Percentiles rank a stretch among this genome's conserved stretches.
These are phyloP conservation scores for Leptographium galeiforme DNA, from an alignment of 2,329 filamentous ascomycete species.

Conservation along the genomic window DNA sequence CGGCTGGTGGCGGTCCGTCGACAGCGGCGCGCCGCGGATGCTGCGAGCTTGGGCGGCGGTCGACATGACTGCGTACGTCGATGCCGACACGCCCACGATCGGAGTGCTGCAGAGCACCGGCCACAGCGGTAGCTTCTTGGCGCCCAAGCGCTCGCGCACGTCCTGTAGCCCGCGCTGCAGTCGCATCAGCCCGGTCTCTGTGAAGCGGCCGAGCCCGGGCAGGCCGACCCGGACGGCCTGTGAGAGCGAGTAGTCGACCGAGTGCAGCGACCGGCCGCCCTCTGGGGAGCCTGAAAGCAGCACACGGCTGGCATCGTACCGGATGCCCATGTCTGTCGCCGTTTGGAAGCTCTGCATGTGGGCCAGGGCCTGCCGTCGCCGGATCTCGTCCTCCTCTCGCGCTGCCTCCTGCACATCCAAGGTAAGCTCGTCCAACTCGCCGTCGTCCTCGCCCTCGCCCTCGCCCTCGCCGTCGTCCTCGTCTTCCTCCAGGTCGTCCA, in stretches of 20 bases:
- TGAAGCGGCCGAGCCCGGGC: slow-evolving; percentile 17
- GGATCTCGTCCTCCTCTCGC: not conserved
- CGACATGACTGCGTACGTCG: slow-evolving; percentile 23
- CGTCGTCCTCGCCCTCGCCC: slow-evolving; percentile 14
- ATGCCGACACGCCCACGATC: slow-evolving; percentile 24
- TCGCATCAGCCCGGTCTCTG: slow-evolving; percentile 5
- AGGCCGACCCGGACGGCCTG: slow-evolving; percentile 23
- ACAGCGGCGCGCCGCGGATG: slow-evolving; percentile 9
- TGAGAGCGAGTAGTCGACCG: slow-evolving; percentile 26
- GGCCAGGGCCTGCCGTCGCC: slow-evolving; percentile 6
- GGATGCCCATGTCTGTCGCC: slow-evolving; percentile 24
- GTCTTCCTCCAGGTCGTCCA: slow-evolving; percentile 14
- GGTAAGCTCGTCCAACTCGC: slow-evolving; percentile 2
- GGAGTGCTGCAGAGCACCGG: slow-evolving; percentile 16
- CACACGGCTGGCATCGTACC: slow-evolving; percentile 19
- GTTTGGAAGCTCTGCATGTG: slow-evolving; percentile 14
- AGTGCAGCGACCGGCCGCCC: slow-evolving; percentile 8
- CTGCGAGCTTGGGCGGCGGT: not conserved
- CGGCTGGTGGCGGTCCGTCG: slow-evolving; percentile 26
- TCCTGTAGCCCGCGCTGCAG: slow-evolving; percentile 5
- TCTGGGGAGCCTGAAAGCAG: slow-evolving; percentile 4
- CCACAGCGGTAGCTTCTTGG: not conserved
- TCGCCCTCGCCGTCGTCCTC: slow-evolving; percentile 8
- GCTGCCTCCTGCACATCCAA: not conserved
- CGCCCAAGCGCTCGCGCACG: slow-evolving; percentile 1